Conservation (phyloP, 2,329 filamentous ascomycete genomes). For the Septoria linicola region DNA sequence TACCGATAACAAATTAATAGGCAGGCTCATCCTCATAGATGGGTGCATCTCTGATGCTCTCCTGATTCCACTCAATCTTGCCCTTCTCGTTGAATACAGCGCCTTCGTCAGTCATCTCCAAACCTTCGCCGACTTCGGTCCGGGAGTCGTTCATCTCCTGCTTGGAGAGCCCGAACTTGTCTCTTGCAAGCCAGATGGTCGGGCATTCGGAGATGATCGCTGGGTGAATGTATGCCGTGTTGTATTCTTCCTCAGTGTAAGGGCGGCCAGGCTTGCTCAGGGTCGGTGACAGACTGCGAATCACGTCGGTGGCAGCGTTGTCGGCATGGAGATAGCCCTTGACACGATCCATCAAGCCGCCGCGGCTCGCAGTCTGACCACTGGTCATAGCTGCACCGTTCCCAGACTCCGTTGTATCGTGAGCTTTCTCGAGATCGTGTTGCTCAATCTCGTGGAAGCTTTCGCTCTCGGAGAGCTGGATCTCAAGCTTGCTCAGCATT, state of each 20-base stretch:
- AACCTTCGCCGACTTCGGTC: constrained; percentile 36
- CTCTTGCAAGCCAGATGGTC: constrained; percentile 46
- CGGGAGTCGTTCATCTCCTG: constrained; percentile 40
- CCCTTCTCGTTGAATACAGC: constrained; percentile 48
- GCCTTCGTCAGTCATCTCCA: constrained; percentile 45
- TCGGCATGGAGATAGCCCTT: constrained; percentile 26
- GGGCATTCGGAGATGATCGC: constrained; percentile 44
- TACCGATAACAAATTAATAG: constrained; percentile 7
- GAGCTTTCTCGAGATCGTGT: constrained; percentile 24
- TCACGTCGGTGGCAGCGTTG: constrained; percentile 31
- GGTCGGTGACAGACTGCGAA: constrained; percentile 35
- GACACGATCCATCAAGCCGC: constrained; percentile 23
- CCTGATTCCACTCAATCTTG: constrained; percentile 45
- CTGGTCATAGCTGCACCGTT: no score
- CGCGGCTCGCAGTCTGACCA: no score
- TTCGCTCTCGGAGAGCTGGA: not conserved
- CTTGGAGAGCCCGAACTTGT: constrained; percentile 45
- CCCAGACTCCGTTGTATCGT: constrained; percentile 10
- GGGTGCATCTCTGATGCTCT: constrained; percentile 39
- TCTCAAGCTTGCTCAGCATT: constrained; percentile 35
- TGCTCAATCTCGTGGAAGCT: not conserved
- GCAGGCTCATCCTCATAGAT: constrained; percentile 42
- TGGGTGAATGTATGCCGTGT: constrained; percentile 47
- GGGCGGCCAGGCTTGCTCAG: constrained; percentile 34
- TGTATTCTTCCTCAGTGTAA: constrained; percentile 36